phyloP scores from a whole-genome alignment of 192 early-diverging fungal species.

The Backusella liffmaniae region DNA sequence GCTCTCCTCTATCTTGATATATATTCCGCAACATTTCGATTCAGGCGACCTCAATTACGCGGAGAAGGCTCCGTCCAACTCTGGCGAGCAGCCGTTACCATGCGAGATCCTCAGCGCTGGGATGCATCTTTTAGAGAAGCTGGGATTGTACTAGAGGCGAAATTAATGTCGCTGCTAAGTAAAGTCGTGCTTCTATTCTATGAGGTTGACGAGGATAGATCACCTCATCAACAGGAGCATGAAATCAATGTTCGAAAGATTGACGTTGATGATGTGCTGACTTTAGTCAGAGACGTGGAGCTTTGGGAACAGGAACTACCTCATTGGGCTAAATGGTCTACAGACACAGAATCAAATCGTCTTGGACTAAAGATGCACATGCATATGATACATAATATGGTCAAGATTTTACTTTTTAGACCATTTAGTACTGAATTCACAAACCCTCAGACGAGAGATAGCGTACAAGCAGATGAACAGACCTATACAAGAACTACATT shows the following conservation, averaged over 20 bases:
- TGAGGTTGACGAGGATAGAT: constrained; percentile 9
- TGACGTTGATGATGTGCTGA: constrained; percentile 36
- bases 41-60: not conserved
- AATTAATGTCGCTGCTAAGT: constrained; percentile 16
- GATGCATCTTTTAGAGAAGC: not conserved
- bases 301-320: constrained; percentile 31
- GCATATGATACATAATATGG: constrained; percentile 30
- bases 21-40: constrained; percentile 9
- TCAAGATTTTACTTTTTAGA: constrained; percentile 31
- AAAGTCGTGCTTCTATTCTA: constrained; percentile 10
- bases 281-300: constrained; percentile 30
- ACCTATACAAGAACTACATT: constrained; percentile 34
- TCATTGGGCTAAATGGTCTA: constrained; percentile 19
- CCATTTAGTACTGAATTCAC: constrained; percentile 31
- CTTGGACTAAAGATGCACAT: constrained; percentile 15
- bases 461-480: constrained; percentile 15
- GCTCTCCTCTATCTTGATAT: constrained; percentile 24
- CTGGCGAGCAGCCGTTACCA: not conserved
- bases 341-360: not conserved
- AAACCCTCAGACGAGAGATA: not conserved
- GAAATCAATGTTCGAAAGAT: constrained; percentile 24
- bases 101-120: constrained; percentile 1
- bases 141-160: constrained; percentile 9
- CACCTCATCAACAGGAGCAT: not conserved
- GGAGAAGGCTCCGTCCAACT: not conserved